Base-by-base conservation (phyloP, 768 basidiomycete species). In the Pilatotrama ljubarskyi region DNA sequence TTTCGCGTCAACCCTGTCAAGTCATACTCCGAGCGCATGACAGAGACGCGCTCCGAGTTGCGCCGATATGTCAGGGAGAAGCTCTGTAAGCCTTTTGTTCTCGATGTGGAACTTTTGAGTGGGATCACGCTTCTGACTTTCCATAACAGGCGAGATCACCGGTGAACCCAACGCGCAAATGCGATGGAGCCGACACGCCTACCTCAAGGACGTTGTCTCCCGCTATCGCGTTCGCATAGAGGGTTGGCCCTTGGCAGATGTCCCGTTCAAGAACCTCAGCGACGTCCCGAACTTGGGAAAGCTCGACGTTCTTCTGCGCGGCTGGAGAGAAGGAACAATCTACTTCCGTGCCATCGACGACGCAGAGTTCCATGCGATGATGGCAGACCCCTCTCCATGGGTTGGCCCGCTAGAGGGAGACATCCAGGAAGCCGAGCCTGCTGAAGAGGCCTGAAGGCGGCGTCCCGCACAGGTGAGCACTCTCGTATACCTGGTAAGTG, bases 21-120 rank as follows among this genome's bases (percentile, higher is more conserved):
- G 53, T 59, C 68, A 18, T 71, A 71, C 51, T 66, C 67, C 20
- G 70, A 71, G 56, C 63, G 68, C 29, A 71, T 71, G 70, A 68
- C 67, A 10, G 60, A 67, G 57, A 69, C 70, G 6, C 66, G 70
- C 17, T 57, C 54, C 32, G 67, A 68, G 51, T 61, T 71, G 13
- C 68, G 70, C 25, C 60, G 52, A 13, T 64, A 69, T 40, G 66
- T 71, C 37, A 58, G 56, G 47, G 61, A 64, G 38, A 63, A 65
- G 18, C 66, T 71, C 18, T 55, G 70, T 71, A 60, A 11, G 68
- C 15, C 4, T 47, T 24, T 32, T 32, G 5, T 32, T 32, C 29
- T 10, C 10, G 29, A 32, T 32, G 29, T 32, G 29, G 29, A 5
- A 32, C 10, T 10, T 32, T 5, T 10, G 4, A 32, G 5, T 32